Evolutionary conservation across 768 basidiomycete genomes (phyloP), one percentile per base, ranked within the genome.

Genomic region (Suillus alpinus): DNA sequence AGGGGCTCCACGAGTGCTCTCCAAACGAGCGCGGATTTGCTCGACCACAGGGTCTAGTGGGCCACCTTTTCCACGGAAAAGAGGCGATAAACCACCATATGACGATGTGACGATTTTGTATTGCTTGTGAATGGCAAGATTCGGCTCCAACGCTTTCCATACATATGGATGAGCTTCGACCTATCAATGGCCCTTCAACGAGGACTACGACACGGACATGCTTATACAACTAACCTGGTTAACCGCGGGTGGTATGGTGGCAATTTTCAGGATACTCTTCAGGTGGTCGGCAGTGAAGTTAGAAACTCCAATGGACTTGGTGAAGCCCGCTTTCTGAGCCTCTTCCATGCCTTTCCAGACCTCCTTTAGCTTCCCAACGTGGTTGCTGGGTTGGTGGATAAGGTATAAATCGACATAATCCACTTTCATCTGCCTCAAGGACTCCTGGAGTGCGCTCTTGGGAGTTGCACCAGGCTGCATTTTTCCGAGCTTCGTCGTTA

Each of bases 281-380:
- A 86, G 68, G 31, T 82, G 69, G 46, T 73, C 65, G 20, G 76
- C 67, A 18, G 73, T 74, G 68, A 81, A 83, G 72, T 87, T 87
- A n/a, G 82, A 82, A 16, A 87, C 81, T 5, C 86, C 85, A 44
- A 83, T 78, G 56, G 73, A 74, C 61, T 69, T 76, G 26, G 77
- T 70, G 46, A 75, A 63, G 12, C 80, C 79, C 6, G 72, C 80
- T 23, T 67, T 67, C 66, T 84, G 77, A 40, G 83, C 73, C 43
- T 79, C 81, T 66, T 89, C 87, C 81, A 90, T 81, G 6, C 75
- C 82, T 51, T 77, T 77, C 88, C 88, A 89, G 56, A 82, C 69
- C 29, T 83, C 77, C 59, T 76, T 75, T 57, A 88, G 71, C 57
- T 72, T 79, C 23, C 80, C 81, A 41, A 65, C 71, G 49, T 78